Percentiles rank a stretch among this genome's conserved stretches.
Evolutionary conservation across 768 basidiomycete genomes (phyloP).

Genomic region (Sarcomyxa edulis): DNA sequence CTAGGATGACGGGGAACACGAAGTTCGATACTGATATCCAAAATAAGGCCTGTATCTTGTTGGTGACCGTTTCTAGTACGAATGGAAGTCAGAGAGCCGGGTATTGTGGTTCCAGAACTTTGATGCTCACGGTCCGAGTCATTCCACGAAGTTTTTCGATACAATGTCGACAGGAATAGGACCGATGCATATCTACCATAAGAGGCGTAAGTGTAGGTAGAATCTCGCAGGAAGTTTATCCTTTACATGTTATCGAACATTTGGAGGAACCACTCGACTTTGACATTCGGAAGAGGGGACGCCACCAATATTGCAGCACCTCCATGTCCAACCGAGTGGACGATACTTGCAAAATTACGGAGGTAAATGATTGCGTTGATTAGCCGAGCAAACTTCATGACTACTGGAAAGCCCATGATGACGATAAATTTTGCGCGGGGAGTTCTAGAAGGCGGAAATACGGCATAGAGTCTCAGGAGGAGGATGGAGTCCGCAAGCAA

Average conservation of each 20-base stretch:
- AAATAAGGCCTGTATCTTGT: slow-evolving; percentile 15
- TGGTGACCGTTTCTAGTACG: slow-evolving; percentile 7
- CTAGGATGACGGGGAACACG: slow-evolving; percentile 21
- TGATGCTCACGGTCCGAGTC: too few relatives aligned
- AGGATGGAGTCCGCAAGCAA: slow-evolving; percentile 20
- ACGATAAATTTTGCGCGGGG: slow-evolving; percentile 5
- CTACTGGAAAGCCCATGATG: slow-evolving; percentile 12
- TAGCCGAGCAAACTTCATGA: slow-evolving; percentile 15
- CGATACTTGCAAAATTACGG: slow-evolving; percentile 3
- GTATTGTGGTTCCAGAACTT: too few relatives aligned
- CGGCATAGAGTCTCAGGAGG: slow-evolving; percentile 14
- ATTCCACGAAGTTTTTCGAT: too few relatives aligned
- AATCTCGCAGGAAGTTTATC: not conserved
- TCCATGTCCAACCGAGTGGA: not conserved
- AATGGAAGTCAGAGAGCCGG: slow-evolving; percentile 1
- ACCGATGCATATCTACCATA: slow-evolving; percentile 10
- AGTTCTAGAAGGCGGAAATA: slow-evolving; percentile 12
- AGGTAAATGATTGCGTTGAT: slow-evolving; percentile 10
- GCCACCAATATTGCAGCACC: not conserved
- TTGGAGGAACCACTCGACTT: slow-evolving; percentile 16
- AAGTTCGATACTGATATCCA: slow-evolving; percentile 23
- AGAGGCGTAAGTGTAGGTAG: not conserved
- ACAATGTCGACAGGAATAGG: slow-evolving; percentile 14
- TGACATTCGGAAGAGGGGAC: slow-evolving; percentile 6
- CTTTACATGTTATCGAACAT: slow-evolving; percentile 14